These are phyloP conservation scores for Dovyalis caffra DNA, from an alignment of 345 rosid species.

Conservation along the genomic window DNA sequence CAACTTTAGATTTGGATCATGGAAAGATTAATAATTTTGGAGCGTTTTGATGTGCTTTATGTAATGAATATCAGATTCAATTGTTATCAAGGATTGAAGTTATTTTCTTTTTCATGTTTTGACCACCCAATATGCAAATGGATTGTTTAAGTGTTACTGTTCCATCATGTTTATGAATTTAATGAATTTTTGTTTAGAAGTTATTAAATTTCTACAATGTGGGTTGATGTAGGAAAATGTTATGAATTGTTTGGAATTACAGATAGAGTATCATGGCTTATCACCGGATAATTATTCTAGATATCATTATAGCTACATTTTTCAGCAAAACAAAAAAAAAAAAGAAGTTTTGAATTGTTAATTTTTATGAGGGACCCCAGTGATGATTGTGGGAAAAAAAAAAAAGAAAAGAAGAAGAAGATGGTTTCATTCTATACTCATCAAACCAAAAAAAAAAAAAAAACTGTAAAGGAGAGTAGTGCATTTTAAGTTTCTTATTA, in stretches of 20 bases:
- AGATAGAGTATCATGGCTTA: background rate
- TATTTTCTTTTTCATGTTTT: background rate
- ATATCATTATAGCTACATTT: background rate
- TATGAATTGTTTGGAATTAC: background rate
- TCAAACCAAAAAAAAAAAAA: background rate
- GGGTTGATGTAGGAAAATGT: background rate
- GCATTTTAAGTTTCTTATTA: background rate
- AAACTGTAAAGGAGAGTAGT: background rate
- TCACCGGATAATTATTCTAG: background rate
- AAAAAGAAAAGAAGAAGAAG: background rate
- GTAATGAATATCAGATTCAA: background rate
- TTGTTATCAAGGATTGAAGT: background rate
- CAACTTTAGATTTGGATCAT: background rate
- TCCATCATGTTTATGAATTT: background rate
- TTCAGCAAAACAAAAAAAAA: too few relatives aligned
- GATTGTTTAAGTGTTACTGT: background rate
- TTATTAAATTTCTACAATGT: background rate
- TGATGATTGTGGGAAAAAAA: background rate
- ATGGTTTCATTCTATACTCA: background rate
- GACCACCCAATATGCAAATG: background rate
- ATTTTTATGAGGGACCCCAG: background rate
- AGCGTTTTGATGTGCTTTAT: background rate
- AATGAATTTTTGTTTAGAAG: background rate
- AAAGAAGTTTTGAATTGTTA: background rate
- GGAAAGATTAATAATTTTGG: background rate